Evolutionary conservation across 371 early-diverging fungal genomes (phyloP), one percentile per base, ranked within the genome.

Genomic region (Aphelidium insulamus): DNA sequence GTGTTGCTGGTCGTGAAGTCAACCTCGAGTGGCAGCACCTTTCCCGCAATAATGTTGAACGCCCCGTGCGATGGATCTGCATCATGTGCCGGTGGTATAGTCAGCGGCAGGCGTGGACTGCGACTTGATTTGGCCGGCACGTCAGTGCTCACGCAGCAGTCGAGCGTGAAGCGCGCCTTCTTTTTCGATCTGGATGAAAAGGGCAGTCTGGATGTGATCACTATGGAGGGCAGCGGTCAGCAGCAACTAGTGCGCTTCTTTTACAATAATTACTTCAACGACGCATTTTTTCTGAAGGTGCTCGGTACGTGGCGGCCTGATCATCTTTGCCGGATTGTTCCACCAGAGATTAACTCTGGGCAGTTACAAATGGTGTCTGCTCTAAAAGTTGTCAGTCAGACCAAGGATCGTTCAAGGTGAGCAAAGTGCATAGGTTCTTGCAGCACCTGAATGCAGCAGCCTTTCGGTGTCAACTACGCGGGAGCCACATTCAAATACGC

Each of bases 271-370:
- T 79, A 65, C 38, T 79, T 72, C 42, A 81, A 74, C 38, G 92
- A 91, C 47, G 88, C 88, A 0, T 87, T 88, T 39, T 91, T 91
- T 49, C 48, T 88, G 34, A 86, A 87, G 44, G 66, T 83, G 0
- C 43, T 81, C 15, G 71, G 72, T 68, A 54, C 32, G 40, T 44
- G 21, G n/a, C 21, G 22, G 15, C 5, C 27, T 12, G n/a, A 9
- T 8, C 5, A 16, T 18, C 28, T 12, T 8, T 8, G 9, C 12
- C 20, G 16, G 37, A 6, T 6, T 17, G 21, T 3, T 33, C 14
- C 18, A 33, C 19, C 32, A n/a, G 10, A 22, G 0, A 18, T 18
- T 23, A 9, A n/a, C 14, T 1, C 11, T 35, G 6, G 1, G 21
- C 12, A 60, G 69, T 75, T 0, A 64, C 71, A 17, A 79, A 79